Evolutionary conservation across 495 filamentous ascomycete genomes (phyloP).

Genomic region (Penicillium coprophilum): DNA sequence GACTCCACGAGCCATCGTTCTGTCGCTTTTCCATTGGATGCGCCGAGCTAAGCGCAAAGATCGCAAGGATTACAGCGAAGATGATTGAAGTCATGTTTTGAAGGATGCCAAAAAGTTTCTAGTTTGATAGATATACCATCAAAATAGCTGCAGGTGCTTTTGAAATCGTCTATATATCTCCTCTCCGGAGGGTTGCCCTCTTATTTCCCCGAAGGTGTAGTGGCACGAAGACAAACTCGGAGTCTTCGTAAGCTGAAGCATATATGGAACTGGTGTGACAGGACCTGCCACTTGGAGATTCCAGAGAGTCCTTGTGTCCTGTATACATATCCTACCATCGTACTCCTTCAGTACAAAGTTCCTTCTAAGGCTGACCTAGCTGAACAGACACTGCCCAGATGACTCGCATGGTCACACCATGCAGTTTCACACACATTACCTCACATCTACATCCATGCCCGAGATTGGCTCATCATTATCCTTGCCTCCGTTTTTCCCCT

Average conservation of each 20-base stretch:
- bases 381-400: not conserved
- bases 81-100: not conserved
- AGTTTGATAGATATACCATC: not conserved
- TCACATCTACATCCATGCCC: not conserved
- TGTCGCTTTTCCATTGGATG: not conserved
- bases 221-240: not conserved
- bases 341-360: no score
- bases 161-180: not conserved
- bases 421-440: not conserved
- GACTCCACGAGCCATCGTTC: conserved; percentile 13
- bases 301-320: not conserved
- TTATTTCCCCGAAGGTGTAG: not conserved
- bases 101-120: not conserved
- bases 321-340: not conserved
- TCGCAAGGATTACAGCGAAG: not conserved
- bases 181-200: not conserved
- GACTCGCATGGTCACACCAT: not conserved
- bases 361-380: not conserved
- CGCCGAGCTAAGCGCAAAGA: not conserved
- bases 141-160: not conserved
- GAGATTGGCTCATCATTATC: not conserved
- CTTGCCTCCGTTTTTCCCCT: not conserved
- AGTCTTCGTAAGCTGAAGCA: not conserved
- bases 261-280: not conserved
- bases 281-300: not conserved